Base-by-base conservation (phyloP, 176 grass and related monocot species). In the Neostapfia colusana region DNA sequence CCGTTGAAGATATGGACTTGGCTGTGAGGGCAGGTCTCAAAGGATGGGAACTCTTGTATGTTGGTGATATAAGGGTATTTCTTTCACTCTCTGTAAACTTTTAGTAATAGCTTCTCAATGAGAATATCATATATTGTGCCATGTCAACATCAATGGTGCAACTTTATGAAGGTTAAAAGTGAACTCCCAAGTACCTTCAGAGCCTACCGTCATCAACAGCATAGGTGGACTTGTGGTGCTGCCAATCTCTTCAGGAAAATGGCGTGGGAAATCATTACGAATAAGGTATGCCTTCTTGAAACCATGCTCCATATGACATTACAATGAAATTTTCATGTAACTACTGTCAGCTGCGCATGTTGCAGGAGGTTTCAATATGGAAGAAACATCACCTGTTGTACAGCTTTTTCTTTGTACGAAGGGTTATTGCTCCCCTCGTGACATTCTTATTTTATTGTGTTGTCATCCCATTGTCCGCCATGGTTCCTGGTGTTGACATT, bases 1-100 rank as follows among this genome's bases (percentile, higher is more conserved):
- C 87, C 18, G 95, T 98, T n/a, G 95, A 98, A 68, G 95, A 98
- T 40, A 98, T 98, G 95, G 95, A 94, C 68, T 84, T 98, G 84
- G 95, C 91, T 76, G 89, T 98, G 77, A 72, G 95, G 63, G 76
- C 84, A 82, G 77, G 84, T 70, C 89, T 98, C 16, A 88, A 74
- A 67, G 91, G 91, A 71, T 93, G 95, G 95, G 79, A 97, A 70
- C 93, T 97, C 79, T 77, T 97, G 71, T 97, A 93, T 85, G 89
- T 92, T 58, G 92, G 92, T 83, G 84, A 97, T 79, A 85, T 93
- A 63, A 97, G 79, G 91, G 95, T 97, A 92, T 74, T 42, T 62
- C 45, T 57, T 39, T 16, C n/a, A 55, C 43, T 65, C 42, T 74
- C 74, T 57, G 28, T 37, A 0, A 53, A 54, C 35, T 55, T 49